A percentile compares a stretch with the other conserved stretches of the same genome.
These are phyloP conservation scores for Candida suzukii DNA, from an alignment of 805 yeast genomes.

Conservation along the genomic window DNA sequence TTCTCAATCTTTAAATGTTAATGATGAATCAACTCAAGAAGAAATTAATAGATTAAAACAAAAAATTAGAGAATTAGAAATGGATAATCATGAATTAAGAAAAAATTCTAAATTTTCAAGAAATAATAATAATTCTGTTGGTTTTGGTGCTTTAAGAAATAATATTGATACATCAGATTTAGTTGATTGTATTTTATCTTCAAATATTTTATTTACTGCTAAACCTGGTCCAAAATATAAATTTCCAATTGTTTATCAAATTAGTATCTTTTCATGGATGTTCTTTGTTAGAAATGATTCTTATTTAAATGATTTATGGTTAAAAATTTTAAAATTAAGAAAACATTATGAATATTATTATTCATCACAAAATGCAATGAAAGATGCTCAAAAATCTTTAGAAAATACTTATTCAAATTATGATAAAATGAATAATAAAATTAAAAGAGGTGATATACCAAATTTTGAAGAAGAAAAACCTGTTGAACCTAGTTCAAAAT, in stretches of 20 bases:
- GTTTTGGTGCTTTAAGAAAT: slow-evolving; percentile 1
- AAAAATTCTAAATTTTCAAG: slow-evolving; percentile 1
- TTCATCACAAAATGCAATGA: slow-evolving; percentile 22
- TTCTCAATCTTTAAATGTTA: neutral
- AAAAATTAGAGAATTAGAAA: slow-evolving; percentile 23
- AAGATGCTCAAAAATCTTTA: slow-evolving; percentile 22
- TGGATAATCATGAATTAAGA: slow-evolving; percentile 16
- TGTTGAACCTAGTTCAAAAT: slow-evolving; percentile 23
- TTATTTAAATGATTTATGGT: slow-evolving; percentile 47
- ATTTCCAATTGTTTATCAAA: slow-evolving; percentile 30
- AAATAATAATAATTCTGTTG: neutral
- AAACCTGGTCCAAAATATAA: slow-evolving; percentile 26
- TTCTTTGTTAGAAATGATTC: slow-evolving; percentile 55
- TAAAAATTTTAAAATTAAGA: slow-evolving; percentile 27
- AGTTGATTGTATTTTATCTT: slow-evolving; percentile 25
- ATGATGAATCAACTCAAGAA: slow-evolving; percentile 10
- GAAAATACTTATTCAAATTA: slow-evolving; percentile 25
- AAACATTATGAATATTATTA: slow-evolving; percentile 30
- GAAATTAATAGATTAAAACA: slow-evolving; percentile 16
- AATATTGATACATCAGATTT: slow-evolving; percentile 17
- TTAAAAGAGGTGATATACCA: slow-evolving; percentile 6
- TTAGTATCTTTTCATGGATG: slow-evolving; percentile 49
- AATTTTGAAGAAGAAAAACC: slow-evolving; percentile 13
- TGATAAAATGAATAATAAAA: slow-evolving; percentile 18
- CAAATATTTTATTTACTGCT: slow-evolving; percentile 29